Evolutionary conservation across 768 basidiomycete genomes (phyloP).

Genomic region (Hemileccinum rubropunctum): DNA sequence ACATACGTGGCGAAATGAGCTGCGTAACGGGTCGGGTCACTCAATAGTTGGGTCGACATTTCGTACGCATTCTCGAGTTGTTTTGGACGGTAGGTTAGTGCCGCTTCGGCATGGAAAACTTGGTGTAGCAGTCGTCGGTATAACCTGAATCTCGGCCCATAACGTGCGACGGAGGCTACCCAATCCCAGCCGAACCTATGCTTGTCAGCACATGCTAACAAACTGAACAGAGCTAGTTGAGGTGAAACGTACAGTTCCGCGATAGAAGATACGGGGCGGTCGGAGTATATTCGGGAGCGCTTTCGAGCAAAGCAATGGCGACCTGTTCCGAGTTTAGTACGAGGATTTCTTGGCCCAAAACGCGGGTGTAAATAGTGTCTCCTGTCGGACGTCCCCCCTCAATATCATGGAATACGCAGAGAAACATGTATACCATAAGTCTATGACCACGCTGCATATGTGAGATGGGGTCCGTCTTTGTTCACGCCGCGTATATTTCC

Average conservation of each 20-base stretch:
- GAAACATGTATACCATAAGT: constrained; percentile 11
- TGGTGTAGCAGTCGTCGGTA: constrained; percentile 22
- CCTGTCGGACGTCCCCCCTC: neutral
- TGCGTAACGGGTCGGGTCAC: constrained; percentile 5
- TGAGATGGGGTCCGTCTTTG: constrained; percentile 6
- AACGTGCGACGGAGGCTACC: constrained; percentile 10
- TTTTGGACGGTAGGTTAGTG: constrained; percentile 10
- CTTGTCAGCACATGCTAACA: neutral
- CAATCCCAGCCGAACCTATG: constrained; percentile 20
- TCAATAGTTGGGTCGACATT: constrained; percentile 6
- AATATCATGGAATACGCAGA: neutral
- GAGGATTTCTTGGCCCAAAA: constrained; percentile 47
- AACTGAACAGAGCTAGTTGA: neutral
- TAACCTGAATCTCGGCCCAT: constrained; percentile 22
- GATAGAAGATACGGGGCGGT: constrained; percentile 3
- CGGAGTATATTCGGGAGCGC: constrained; percentile 50
- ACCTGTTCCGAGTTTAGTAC: constrained; percentile 48
- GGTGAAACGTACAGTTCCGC: constrained; percentile 6
- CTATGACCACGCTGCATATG: constrained; percentile 21
- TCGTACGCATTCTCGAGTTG: constrained; percentile 16
- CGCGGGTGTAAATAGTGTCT: constrained; percentile 5
- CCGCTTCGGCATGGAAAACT: constrained; percentile 11
- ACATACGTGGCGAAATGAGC: constrained; percentile 13
- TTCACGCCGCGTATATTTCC: constrained; percentile 14
- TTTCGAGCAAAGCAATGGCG: constrained; percentile 48